Evolutionary conservation across 495 filamentous ascomycete genomes (phyloP).

Genomic region (Aspergillus baeticus): DNA sequence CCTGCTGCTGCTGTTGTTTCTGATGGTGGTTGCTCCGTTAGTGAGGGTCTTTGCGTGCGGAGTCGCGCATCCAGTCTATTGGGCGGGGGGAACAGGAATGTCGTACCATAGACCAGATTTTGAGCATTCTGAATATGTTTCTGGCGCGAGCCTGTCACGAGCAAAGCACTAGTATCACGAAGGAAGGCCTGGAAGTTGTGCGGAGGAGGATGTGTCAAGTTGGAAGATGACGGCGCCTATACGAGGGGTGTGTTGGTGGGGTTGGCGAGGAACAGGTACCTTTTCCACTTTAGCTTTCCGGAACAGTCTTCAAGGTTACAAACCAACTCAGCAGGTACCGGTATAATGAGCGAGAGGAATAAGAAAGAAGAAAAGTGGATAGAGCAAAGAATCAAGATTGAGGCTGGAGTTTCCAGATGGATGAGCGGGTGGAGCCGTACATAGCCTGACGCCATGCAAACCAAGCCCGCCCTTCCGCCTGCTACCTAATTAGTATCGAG

Average conservation of each 20-base stretch:
- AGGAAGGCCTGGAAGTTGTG: neutral
- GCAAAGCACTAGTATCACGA: neutral
- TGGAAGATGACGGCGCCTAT: neutral
- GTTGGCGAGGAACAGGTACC: neutral
- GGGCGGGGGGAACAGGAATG: constrained; percentile 1
- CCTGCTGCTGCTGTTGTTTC: constrained; percentile 90
- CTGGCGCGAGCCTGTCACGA: neutral
- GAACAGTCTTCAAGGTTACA: neutral
- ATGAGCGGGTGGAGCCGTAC: constrained; percentile 5
- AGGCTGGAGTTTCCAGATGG: neutral
- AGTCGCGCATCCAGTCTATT: neutral
- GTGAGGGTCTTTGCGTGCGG: neutral
- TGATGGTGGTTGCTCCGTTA: constrained; percentile 28
- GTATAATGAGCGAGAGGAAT: too few relatives aligned
- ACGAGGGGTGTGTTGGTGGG: constrained; percentile 7
- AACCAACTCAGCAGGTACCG: neutral
- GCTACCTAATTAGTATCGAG: neutral
- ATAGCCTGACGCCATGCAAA: constrained; percentile 17
- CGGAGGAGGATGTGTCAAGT: neutral
- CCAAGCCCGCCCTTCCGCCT: neutral
- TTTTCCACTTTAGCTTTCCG: neutral
- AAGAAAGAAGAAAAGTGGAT: neutral
- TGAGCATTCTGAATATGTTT: constrained; percentile 72
- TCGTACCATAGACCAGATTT: constrained; percentile 98
- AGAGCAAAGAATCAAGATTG: neutral